A percentile compares a stretch with the other conserved stretches of the same genome.
Evolutionary conservation across 352 stramenopile species (phyloP).

Genomic region (Pythium dissotocum): DNA sequence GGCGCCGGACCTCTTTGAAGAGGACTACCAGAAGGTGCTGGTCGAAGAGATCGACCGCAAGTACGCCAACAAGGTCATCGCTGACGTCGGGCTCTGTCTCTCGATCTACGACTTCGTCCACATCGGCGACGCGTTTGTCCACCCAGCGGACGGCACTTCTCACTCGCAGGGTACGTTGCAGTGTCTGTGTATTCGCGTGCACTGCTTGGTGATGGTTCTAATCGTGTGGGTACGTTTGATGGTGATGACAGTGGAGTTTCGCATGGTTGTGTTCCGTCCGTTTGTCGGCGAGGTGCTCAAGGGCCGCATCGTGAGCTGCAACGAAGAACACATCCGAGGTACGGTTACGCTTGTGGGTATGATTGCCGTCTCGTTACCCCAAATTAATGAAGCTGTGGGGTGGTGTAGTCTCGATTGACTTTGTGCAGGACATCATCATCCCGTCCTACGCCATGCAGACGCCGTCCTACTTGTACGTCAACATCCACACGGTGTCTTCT

Average conservation of each 20-base stretch:
- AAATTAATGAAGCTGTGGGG: conserved; percentile 2
- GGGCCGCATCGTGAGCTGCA: conserved; percentile 87
- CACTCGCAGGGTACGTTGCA: conserved; percentile 68
- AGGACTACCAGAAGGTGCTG: conserved; percentile 84
- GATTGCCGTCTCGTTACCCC: background rate
- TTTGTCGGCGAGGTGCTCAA: conserved; percentile 90
- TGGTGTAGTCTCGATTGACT: conserved; percentile 81
- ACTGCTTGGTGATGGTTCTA: background rate
- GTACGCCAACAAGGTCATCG: conserved; percentile 90
- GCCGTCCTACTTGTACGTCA: conserved; percentile 78
- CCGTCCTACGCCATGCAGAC: conserved; percentile 87
- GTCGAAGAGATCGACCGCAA: conserved; percentile 90
- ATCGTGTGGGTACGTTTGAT: background rate
- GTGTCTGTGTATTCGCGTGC: background rate
- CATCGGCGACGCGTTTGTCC: conserved; percentile 83
- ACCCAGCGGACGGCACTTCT: conserved; percentile 83
- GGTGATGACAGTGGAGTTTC: conserved; percentile 70
- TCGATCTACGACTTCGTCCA: conserved; percentile 90
- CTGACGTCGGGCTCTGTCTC: conserved; percentile 86
- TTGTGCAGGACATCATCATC: conserved; percentile 90
- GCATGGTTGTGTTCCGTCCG: conserved; percentile 87
- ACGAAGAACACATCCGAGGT: conserved; percentile 86
- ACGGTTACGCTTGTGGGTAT: background rate
- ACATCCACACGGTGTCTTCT: background rate
- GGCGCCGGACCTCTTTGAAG: conserved; percentile 74